Conservation (phyloP, 2,329 filamentous ascomycete genomes). For the Volutella citrinella region DNA sequence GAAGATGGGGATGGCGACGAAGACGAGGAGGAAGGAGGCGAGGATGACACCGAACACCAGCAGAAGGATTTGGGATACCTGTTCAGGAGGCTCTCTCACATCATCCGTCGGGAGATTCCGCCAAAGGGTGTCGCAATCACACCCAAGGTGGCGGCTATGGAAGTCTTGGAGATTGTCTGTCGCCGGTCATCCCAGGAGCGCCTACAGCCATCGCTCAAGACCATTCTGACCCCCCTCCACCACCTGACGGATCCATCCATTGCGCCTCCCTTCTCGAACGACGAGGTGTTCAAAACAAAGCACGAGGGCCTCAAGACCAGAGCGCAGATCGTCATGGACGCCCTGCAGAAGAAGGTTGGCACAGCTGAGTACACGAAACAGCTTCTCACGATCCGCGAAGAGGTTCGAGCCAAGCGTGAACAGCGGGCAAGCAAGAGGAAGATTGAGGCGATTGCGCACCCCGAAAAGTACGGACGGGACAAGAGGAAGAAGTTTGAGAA, state of each 20-base stretch:
- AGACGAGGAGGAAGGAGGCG: slow-evolving; percentile 41
- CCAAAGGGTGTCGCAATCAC: slow-evolving; percentile 62
- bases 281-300: slow-evolving; percentile 64
- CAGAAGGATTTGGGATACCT: slow-evolving; percentile 62
- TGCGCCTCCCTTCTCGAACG: slow-evolving; percentile 66
- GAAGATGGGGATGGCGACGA: slow-evolving; percentile 40
- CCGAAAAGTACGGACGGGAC: slow-evolving; percentile 72
- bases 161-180: slow-evolving; percentile 68
- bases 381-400: slow-evolving; percentile 69
- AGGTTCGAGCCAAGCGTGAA: slow-evolving; percentile 68
- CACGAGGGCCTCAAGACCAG: slow-evolving; percentile 70
- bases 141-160: slow-evolving; percentile 73
- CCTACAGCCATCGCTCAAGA: slow-evolving; percentile 61
- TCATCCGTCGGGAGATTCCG: slow-evolving; percentile 72
- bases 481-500: slow-evolving; percentile 83
- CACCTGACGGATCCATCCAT: slow-evolving; percentile 81
- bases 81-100: slow-evolving; percentile 72
- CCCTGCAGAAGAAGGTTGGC: slow-evolving; percentile 82
- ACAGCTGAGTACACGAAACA: slow-evolving; percentile 74
- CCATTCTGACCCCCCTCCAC: slow-evolving; percentile 61
- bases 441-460: slow-evolving; percentile 80
- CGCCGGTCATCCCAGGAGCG: slow-evolving; percentile 56
- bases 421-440: slow-evolving; percentile 79
- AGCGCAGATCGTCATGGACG: slow-evolving; percentile 74
- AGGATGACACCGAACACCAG: slow-evolving; percentile 39